A percentile compares a stretch with the other conserved stretches of the same genome.
phyloP scores from a whole-genome alignment of 2,329 filamentous ascomycete genomes.

The Penicillium sp. region DNA sequence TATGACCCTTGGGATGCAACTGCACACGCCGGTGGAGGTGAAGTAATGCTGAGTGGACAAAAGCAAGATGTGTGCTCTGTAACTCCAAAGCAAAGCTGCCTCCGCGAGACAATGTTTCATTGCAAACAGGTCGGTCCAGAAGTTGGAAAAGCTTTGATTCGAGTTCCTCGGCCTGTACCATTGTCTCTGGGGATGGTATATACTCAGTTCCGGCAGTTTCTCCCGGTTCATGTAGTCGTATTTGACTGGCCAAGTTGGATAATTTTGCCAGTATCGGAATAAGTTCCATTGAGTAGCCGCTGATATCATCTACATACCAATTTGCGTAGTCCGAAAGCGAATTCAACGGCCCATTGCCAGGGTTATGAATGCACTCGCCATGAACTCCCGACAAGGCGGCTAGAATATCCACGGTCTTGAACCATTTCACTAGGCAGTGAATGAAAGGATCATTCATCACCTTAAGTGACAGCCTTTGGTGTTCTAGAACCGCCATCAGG shows the following conservation, averaged over 20 bases:
- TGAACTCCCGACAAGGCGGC: constrained; percentile 34
- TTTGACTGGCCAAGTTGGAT: constrained; percentile 26
- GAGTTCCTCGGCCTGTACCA: constrained; percentile 17
- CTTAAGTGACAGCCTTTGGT: constrained; percentile 9
- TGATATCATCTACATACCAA: constrained; percentile 36
- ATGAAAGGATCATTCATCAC: constrained; percentile 24
- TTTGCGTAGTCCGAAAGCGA: constrained; percentile 7
- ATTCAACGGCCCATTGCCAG: constrained; percentile 20
- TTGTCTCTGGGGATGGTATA: background rate
- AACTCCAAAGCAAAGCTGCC: constrained; percentile 29
- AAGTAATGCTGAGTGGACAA: constrained; percentile 37
- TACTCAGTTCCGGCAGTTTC: background rate
- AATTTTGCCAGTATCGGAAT: constrained; percentile 35
- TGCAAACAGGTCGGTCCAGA: constrained; percentile 15
- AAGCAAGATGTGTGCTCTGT: constrained; percentile 33
- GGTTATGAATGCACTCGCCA: constrained; percentile 14
- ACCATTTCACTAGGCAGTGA: constrained; percentile 39
- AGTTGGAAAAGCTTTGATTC: constrained; percentile 22
- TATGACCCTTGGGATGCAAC: constrained; percentile 25
- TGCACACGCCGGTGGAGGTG: constrained; percentile 39
- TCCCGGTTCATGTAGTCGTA: background rate
- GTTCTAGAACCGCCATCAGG: constrained; percentile 27
- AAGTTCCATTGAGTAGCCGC: constrained; percentile 38
- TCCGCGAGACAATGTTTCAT: constrained; percentile 10
- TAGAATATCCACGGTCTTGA: constrained; percentile 37